Evolutionary conservation across 345 rosid species (phyloP).

Genomic region (Linum lewisii): DNA sequence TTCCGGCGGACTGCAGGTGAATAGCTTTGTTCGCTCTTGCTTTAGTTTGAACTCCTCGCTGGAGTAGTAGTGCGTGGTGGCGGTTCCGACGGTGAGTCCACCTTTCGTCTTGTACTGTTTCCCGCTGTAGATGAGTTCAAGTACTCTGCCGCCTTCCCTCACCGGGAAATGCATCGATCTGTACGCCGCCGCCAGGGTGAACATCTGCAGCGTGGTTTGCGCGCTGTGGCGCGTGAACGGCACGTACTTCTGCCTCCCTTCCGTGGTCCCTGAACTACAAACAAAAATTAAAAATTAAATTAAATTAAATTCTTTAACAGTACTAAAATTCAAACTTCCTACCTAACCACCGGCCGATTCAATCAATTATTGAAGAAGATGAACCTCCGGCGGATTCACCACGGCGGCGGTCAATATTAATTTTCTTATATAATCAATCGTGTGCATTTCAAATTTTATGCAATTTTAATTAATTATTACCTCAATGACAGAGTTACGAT

Average conservation of each 20-base stretch:
- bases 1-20: conserved; percentile 78
- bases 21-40: conserved; percentile 58
- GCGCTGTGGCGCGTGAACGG: conserved; percentile 79
- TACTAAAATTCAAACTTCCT: not conserved
- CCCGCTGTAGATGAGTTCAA: conserved; percentile 86
- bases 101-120: conserved; percentile 67
- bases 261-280: conserved; percentile 88
- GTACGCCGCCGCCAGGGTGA: conserved; percentile 75
- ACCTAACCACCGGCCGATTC: not conserved
- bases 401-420: no score
- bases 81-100: conserved; percentile 69
- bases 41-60: conserved; percentile 82
- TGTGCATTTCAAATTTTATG: no score
- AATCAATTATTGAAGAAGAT: not conserved
- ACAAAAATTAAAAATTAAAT: not conserved
- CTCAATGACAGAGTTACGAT: conserved; percentile 66
- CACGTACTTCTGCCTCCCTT: conserved; percentile 73
- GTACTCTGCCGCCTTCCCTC: conserved; percentile 70
- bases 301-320: no score
- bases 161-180: conserved; percentile 85
- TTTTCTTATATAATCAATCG: no score
- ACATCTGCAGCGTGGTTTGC: conserved; percentile 65
- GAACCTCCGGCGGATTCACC: no score
- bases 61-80: conserved; percentile 79
- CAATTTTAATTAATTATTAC: conserved; percentile 23